Conservation (phyloP, 2,329 filamentous ascomycete species). For the Sclerotinia glacialis region DNA sequence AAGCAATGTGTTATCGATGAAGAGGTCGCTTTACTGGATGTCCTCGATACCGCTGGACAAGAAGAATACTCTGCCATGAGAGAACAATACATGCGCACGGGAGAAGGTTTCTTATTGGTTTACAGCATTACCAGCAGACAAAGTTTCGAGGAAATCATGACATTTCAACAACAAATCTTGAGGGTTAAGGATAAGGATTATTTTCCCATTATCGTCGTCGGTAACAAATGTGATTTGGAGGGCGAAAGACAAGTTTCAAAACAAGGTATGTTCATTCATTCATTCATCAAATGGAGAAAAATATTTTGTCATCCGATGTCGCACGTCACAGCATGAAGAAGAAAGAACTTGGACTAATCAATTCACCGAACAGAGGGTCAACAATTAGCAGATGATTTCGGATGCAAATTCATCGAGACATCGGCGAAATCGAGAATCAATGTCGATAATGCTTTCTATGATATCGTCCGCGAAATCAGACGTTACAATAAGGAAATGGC, state of each 20-base stretch:
- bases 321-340: no score
- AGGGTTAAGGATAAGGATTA: conserved; percentile 99
- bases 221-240: conserved; percentile 99
- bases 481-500: conserved; percentile 99
- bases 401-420: conserved; percentile 98
- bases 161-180: conserved; percentile 97
- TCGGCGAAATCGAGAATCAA: conserved; percentile 98
- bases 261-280: conserved; percentile 68
- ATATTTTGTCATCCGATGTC: conserved; percentile 9
- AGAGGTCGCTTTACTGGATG: conserved; percentile 94
- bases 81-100: conserved; percentile 99
- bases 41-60: conserved; percentile 96
- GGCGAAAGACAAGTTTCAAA: conserved; percentile 85
- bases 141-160: conserved; percentile 97
- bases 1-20: conserved; percentile 99
- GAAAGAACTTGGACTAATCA: background rate
- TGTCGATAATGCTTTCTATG: conserved; percentile 97
- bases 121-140: conserved; percentile 98
- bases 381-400: conserved; percentile 78
- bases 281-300: conserved; percentile 25
- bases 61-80: conserved; percentile 99
- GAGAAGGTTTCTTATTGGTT: conserved; percentile 94
- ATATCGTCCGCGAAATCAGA: conserved; percentile 95
- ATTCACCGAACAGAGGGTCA: conserved; percentile 70
- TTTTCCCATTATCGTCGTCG: conserved; percentile 98